Percentiles rank a stretch among this genome's conserved stretches.
Conservation (phyloP, 345 rosid species). For the Gossypium bickii region DNA sequence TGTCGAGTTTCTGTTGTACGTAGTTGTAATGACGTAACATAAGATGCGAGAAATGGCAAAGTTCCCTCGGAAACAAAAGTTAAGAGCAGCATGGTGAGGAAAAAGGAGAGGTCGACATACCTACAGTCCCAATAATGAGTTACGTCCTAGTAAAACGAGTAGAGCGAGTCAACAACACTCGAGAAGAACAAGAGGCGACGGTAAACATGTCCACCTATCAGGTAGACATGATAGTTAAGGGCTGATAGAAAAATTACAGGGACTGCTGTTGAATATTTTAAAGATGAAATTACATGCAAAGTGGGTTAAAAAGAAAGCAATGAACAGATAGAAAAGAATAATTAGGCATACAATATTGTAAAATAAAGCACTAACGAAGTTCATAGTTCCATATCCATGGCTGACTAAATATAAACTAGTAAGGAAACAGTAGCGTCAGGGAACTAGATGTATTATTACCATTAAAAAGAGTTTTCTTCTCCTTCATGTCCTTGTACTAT, state of each 20-base stretch:
- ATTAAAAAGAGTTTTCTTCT: conserved; percentile 70
- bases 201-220: conserved; percentile 70
- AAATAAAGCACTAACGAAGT: not conserved
- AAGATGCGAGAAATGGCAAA: not conserved
- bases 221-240: conserved; percentile 81
- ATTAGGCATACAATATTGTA: not conserved
- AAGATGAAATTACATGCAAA: conserved; percentile 55
- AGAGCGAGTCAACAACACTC: conserved; percentile 73
- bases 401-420: not conserved
- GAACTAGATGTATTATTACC: conserved; percentile 35
- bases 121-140: conserved; percentile 98
- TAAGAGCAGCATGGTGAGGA: not conserved
- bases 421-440: not conserved
- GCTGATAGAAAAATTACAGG: conserved; percentile 94
- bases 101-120: conserved; percentile 13
- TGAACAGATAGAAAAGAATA: not conserved
- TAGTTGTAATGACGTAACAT: not conserved
- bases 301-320: conserved; percentile 18
- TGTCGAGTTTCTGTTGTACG: not conserved
- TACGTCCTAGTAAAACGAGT: conserved; percentile 96
- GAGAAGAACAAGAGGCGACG: conserved; percentile 92
- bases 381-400: not conserved
- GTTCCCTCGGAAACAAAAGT: not conserved
- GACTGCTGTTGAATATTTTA: conserved; percentile 90
- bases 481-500: conserved; percentile 85